These are phyloP conservation scores for Phytopythium cucurbitacearum DNA, from an alignment of 352 stramenopile species.

Conservation along the genomic window DNA sequence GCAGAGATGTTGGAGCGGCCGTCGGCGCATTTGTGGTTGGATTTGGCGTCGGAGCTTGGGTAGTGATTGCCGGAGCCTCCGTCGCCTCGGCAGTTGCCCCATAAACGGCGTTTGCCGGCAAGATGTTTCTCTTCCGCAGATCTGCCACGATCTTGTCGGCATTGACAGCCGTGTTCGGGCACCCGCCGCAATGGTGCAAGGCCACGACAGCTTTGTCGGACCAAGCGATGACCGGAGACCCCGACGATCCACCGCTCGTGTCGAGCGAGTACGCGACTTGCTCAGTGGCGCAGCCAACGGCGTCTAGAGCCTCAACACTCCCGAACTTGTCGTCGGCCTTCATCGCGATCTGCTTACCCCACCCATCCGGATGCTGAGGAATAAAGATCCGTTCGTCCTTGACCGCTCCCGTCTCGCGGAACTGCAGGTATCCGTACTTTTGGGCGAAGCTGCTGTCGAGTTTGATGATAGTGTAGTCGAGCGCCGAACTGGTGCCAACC, in stretches of 20 bases:
- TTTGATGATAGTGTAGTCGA: conserved; percentile 74
- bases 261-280: conserved; percentile 72
- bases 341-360: conserved; percentile 47
- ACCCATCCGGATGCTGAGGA: conserved; percentile 54
- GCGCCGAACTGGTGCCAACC: conserved; percentile 23
- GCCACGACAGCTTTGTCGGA: conserved; percentile 59
- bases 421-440: conserved; percentile 52
- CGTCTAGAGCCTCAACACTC: conserved; percentile 35
- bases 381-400: conserved; percentile 61
- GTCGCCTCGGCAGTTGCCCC: neutral
- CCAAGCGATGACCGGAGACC: conserved; percentile 56
- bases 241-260: conserved; percentile 65
- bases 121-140: conserved; percentile 31
- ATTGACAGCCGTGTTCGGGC: conserved; percentile 72
- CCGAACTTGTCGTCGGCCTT: conserved; percentile 35
- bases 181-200: conserved; percentile 74
- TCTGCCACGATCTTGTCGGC: conserved; percentile 54
- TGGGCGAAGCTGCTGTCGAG: conserved; percentile 40
- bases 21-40: conserved; percentile 4
- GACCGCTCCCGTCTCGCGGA: conserved; percentile 39
- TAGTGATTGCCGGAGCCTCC: too few species aligned
- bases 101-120: conserved; percentile 41
- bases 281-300: conserved; percentile 31
- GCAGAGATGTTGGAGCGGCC: conserved; percentile 1
- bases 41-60: too few species aligned